Evolutionary conservation across 495 filamentous ascomycete species (phyloP), one percentile per base, ranked within the genome.

Genomic region (Cercophora sp.): DNA sequence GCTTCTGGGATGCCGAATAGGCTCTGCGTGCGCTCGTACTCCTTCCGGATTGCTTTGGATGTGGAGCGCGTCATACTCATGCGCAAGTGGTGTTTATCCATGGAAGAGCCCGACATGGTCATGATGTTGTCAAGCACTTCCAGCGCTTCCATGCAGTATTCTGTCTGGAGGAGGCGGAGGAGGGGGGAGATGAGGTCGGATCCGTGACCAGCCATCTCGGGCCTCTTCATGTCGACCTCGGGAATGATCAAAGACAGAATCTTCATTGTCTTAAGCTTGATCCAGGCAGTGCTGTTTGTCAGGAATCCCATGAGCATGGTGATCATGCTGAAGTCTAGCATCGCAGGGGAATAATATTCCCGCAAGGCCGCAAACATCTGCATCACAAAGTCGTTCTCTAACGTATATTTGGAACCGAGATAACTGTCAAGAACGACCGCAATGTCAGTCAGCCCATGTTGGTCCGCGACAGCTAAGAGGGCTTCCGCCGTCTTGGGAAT

Each of bases 1-100:
- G 89, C 87, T 64, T 96, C 91, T 1, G 93, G 93, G 52, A 99
- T 96, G 41, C 93, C 93, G 64, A 96, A 99, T 18, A 99, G 73
- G 63, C 89, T 96, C 61, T 95, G 85, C 4, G 89, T 94, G 25
- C 86, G 85, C 60, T 96, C 93, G 61, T 96, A 97, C 65, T 96
- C 89, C 62, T 96, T 96, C 34, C 88, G 83, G 41, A 91, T 85
- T 0, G 85, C 84, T 56, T 87, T 85, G 1, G 89, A 91, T 16
- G 86, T 87, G 19, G 82, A 82, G 31, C 85, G 79, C 5, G 87
- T 89, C 87, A 97, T 96, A 69, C 89, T 96, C 93, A 97, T 99
- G 19, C 93, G 82, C 36, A 99, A 73, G 58, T 96, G 90, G 59
- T 96, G 89, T 52, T 85, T 86, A 69, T 96, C 92, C 82, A 95